These are phyloP conservation scores for Spatholobus suberectus DNA, from an alignment of 306 rosid genomes.

Conservation along the genomic window DNA sequence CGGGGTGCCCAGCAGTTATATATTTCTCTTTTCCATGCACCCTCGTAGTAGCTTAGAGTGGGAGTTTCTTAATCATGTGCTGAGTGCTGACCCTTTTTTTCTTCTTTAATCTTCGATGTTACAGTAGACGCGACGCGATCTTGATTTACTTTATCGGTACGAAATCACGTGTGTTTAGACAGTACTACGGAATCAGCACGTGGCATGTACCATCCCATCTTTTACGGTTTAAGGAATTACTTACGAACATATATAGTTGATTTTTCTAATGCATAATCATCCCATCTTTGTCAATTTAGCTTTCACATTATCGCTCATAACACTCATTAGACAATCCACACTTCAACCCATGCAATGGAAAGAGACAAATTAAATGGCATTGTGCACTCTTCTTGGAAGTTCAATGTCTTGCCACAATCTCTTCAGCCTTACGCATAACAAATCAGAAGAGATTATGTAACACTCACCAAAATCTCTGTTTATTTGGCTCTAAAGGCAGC, in stretches of 20 bases:
- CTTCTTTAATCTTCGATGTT: background rate
- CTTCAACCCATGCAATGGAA: background rate
- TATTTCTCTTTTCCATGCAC: constrained; percentile 28
- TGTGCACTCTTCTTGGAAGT: background rate
- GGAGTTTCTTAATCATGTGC: constrained; percentile 28
- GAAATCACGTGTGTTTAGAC: background rate
- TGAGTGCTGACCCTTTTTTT: background rate
- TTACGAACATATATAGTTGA: background rate
- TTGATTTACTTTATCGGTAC: background rate
- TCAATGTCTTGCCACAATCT: background rate
- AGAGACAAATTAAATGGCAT: background rate
- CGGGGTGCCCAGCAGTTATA: constrained; percentile 37
- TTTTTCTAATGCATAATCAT: background rate
- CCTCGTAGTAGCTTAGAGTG: constrained; percentile 32
- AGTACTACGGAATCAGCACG: constrained; percentile 17
- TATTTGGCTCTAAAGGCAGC: background rate
- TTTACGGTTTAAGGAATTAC: background rate
- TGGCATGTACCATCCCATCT: constrained; percentile 17
- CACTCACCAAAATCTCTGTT: background rate
- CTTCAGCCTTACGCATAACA: constrained; percentile 12
- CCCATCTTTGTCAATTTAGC: background rate
- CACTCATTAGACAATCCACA: background rate
- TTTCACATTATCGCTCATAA: background rate
- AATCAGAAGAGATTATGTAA: background rate
- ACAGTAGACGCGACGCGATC: constrained; percentile 14